These are phyloP conservation scores for Bretziella fagacearum DNA, from an alignment of 2,329 filamentous ascomycete genomes.

Conservation along the genomic window DNA sequence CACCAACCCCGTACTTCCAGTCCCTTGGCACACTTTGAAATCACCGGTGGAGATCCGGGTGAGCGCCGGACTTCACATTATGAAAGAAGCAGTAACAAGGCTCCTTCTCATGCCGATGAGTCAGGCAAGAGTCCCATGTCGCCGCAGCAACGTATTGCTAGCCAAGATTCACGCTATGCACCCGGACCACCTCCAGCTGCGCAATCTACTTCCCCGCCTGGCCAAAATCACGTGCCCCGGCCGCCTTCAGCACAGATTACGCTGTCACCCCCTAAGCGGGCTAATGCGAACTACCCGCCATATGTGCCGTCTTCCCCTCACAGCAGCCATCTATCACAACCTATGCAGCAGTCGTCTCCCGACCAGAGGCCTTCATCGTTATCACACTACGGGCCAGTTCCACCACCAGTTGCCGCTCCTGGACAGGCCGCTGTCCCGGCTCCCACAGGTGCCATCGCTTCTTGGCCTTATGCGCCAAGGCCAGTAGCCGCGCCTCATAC, in stretches of 20 bases:
- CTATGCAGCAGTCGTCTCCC: slow-evolving; percentile 1
- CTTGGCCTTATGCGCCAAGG: neutral
- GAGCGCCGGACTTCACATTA: slow-evolving; percentile 1
- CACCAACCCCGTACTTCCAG: slow-evolving; percentile 50
- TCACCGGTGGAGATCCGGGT: slow-evolving; percentile 25
- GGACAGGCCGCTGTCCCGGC: slow-evolving; percentile 5
- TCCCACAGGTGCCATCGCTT: slow-evolving; percentile 11
- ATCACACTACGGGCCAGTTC: slow-evolving; percentile 23
- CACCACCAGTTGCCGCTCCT: slow-evolving; percentile 17
- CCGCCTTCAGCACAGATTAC: slow-evolving; percentile 23
- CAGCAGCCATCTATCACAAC: no score
- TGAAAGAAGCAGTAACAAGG: neutral
- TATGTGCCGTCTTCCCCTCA: slow-evolving; percentile 4
- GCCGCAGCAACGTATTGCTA: slow-evolving; percentile 16
- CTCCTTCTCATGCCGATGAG: neutral
- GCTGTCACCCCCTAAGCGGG: slow-evolving; percentile 40
- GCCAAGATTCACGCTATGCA: slow-evolving; percentile 23
- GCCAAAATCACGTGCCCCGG: slow-evolving; percentile 16
- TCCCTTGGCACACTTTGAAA: slow-evolving; percentile 47
- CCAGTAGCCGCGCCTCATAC: slow-evolving; percentile 29
- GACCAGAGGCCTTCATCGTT: slow-evolving; percentile 38
- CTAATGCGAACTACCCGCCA: slow-evolving; percentile 31
- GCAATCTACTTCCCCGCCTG: slow-evolving; percentile 35
- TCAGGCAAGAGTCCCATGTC: slow-evolving; percentile 16
- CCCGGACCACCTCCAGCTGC: slow-evolving; percentile 17